These are phyloP conservation scores for Saturnispora ahearnii DNA, from an alignment of 805 yeast species.

Conservation along the genomic window DNA sequence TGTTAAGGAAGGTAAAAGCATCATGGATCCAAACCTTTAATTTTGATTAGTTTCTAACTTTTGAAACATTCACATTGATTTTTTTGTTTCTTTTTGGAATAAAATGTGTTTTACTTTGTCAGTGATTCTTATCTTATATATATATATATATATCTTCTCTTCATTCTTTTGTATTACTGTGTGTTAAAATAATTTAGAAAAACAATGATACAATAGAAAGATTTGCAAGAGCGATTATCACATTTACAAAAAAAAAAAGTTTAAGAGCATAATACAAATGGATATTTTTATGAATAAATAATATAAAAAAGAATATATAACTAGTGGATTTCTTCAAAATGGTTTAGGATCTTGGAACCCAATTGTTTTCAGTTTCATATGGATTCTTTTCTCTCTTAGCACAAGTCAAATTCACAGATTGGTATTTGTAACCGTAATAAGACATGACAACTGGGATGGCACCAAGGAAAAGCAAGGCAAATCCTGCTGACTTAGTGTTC, in stretches of 20 bases:
- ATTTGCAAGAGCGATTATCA: too few species aligned
- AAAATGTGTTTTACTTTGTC: neutral
- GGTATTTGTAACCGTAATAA: constrained; percentile 27
- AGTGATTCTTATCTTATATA: neutral
- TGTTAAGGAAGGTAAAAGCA: constrained; percentile 36
- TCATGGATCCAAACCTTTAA: constrained; percentile 30
- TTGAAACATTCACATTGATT: neutral
- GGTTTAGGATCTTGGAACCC: constrained; percentile 22
- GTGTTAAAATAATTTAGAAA: neutral
- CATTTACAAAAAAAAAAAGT: neutral
- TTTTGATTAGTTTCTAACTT: neutral
- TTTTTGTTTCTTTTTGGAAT: neutral
- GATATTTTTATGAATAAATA: neutral
- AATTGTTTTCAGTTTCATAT: constrained; percentile 18
- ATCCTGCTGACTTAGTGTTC: constrained; percentile 23
- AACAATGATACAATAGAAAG: neutral
- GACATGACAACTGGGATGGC: constrained; percentile 27
- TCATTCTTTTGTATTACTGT: neutral
- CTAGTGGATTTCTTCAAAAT: neutral
- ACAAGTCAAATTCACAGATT: constrained; percentile 19
- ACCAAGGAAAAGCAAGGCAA: constrained; percentile 25
- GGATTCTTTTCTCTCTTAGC: constrained; percentile 27
- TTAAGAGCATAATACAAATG: neutral
- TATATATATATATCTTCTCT: neutral
- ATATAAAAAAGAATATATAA: neutral